Percentiles rank a stretch among this genome's conserved stretches.
Conservation (phyloP, 2,329 filamentous ascomycete species). For the Daldinia sp. region DNA sequence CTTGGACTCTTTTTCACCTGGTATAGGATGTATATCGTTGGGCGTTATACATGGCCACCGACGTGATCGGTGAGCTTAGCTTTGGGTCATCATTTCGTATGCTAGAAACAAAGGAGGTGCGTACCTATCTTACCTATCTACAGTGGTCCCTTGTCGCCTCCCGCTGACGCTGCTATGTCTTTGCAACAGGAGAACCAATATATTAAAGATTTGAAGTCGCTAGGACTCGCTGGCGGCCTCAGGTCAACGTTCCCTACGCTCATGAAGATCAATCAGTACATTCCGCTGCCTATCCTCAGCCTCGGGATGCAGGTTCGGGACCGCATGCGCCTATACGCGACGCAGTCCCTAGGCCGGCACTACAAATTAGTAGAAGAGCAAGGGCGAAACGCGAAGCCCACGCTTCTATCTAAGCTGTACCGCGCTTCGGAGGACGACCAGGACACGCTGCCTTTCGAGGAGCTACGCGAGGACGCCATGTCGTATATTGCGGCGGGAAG, state of each 20-base stretch:
- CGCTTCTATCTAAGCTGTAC: slow-evolving; percentile 33
- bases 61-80: slow-evolving; percentile 65
- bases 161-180: not conserved
- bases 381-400: slow-evolving; percentile 43
- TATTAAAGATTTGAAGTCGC: slow-evolving; percentile 54
- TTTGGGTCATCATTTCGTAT: slow-evolving; percentile 68
- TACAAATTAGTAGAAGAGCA: slow-evolving; percentile 55
- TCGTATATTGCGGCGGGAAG: slow-evolving; percentile 58
- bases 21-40: slow-evolving; percentile 63
- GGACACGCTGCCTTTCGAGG: slow-evolving; percentile 44
- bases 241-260: slow-evolving; percentile 50
- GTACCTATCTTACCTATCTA: slow-evolving; percentile 14
- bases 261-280: slow-evolving; percentile 43
- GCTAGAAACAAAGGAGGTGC: slow-evolving; percentile 63
- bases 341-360: slow-evolving; percentile 49
- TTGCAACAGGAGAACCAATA: slow-evolving; percentile 56
- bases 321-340: slow-evolving; percentile 46
- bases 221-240: slow-evolving; percentile 44
- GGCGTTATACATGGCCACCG: slow-evolving; percentile 66
- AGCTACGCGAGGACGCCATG: slow-evolving; percentile 51
- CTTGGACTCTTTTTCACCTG: not conserved
- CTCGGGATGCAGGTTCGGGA: slow-evolving; percentile 14
- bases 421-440: slow-evolving; percentile 27
- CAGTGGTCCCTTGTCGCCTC: not conserved
- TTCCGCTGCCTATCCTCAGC: slow-evolving; percentile 45